A percentile compares a stretch with the other conserved stretches of the same genome.
Evolutionary conservation across 208 protist genomes (phyloP).

Genomic region (Trypanosomatidae sp.): DNA sequence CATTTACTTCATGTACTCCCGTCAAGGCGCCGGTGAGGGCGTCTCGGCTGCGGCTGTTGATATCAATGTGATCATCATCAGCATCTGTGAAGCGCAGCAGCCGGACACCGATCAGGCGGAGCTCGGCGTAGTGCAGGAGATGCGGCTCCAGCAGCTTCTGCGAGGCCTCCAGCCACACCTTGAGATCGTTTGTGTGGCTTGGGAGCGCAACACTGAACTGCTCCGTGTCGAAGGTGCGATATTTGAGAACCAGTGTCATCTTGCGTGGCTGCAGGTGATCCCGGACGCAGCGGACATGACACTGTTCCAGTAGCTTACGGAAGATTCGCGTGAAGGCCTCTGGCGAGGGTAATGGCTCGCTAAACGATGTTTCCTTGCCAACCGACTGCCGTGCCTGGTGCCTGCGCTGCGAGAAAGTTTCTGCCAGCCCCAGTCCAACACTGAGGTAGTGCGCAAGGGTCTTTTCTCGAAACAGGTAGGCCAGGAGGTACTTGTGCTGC

Average conservation of each 20-base stretch:
- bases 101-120: constrained; percentile 77
- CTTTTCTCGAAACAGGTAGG: constrained; percentile 77
- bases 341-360: constrained; percentile 43
- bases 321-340: constrained; percentile 61
- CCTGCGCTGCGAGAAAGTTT: constrained; percentile 43
- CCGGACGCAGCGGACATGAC: constrained; percentile 59
- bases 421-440: constrained; percentile 70
- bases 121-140: constrained; percentile 52
- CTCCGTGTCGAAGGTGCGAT: constrained; percentile 68
- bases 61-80: not conserved
- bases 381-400: constrained; percentile 66
- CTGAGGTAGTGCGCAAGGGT: constrained; percentile 78
- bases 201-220: constrained; percentile 63
- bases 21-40: constrained; percentile 7
- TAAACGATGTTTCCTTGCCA: constrained; percentile 81
- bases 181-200: constrained; percentile 69
- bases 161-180: constrained; percentile 53
- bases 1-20: not conserved
- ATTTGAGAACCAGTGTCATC: constrained; percentile 71
- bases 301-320: constrained; percentile 42
- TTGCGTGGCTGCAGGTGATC: constrained; percentile 46
- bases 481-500: constrained; percentile 62
- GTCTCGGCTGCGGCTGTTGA: not conserved
- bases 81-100: constrained; percentile 56
- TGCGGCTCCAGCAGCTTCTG: constrained; percentile 67